Percentiles rank a stretch among this genome's conserved stretches.
Evolutionary conservation across 306 rosid genomes (phyloP).

Genomic region (Prunus persica): DNA sequence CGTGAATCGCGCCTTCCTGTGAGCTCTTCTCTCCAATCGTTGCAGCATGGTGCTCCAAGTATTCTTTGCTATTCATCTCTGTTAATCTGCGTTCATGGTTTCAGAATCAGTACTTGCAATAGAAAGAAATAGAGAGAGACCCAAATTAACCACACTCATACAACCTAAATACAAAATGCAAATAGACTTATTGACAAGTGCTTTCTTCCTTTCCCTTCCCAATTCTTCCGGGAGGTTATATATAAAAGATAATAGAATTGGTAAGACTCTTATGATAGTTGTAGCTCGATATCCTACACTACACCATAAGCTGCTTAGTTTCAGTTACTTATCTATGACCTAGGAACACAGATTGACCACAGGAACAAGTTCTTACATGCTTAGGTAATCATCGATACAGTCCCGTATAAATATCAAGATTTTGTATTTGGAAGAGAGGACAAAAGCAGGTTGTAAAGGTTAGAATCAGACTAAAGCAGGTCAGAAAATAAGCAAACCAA

Average conservation of each 20-base stretch:
- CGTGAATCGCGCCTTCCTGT: slow-evolving; percentile 1
- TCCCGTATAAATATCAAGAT: no score
- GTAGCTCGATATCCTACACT: background rate
- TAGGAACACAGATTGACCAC: background rate
- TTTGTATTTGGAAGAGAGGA: background rate
- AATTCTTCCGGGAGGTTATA: background rate
- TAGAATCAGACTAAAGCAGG: background rate
- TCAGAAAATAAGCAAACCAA: background rate
- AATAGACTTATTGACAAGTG: background rate
- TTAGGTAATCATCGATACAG: no score
- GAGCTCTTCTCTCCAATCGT: slow-evolving; percentile 42
- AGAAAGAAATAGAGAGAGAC: background rate
- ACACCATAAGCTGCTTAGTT: background rate
- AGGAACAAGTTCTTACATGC: no score
- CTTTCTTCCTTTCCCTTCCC: background rate
- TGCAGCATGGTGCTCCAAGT: slow-evolving; percentile 76
- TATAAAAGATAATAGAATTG: no score
- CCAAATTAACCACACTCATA: background rate
- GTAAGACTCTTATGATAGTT: no score
- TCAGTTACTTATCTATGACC: background rate
- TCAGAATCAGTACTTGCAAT: slow-evolving; percentile 12
- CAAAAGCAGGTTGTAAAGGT: background rate
- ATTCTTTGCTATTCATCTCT: slow-evolving; percentile 90
- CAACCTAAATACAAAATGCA: background rate
- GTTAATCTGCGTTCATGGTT: slow-evolving; percentile 62